Evolutionary conservation across 2,329 filamentous ascomycete genomes (phyloP).

Genomic region (Xylaria sp.): DNA sequence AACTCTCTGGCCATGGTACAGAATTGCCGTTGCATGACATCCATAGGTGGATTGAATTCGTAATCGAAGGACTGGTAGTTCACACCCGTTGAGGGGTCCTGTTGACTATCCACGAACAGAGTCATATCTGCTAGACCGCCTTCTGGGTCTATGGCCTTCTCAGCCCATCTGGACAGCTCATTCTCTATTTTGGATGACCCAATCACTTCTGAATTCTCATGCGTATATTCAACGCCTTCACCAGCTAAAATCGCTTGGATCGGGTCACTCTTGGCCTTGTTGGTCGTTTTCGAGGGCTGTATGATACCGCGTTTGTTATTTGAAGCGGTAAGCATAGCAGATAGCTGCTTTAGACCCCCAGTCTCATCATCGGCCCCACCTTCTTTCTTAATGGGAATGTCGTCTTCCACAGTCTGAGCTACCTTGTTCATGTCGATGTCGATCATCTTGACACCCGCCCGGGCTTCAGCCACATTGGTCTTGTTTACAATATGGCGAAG

Average conservation of each 20-base stretch:
- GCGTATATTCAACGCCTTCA: constrained; percentile 92
- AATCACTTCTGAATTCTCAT: constrained; percentile 95
- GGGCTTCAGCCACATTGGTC: constrained; percentile 94
- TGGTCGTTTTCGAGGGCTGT: constrained; percentile 49
- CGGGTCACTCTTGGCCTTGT: constrained; percentile 70
- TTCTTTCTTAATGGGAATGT: constrained; percentile 59
- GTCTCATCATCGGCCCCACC: constrained; percentile 66
- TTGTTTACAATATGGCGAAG: constrained; percentile 98
- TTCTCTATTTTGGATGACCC: constrained; percentile 93
- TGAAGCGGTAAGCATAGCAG: constrained; percentile 62
- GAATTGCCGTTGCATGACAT: constrained; percentile 83
- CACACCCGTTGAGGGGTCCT: constrained; percentile 48
- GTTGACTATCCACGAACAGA: constrained; percentile 67
- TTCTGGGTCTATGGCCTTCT: constrained; percentile 61
- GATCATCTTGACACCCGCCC: constrained; percentile 82
- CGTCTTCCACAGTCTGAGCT: constrained; percentile 61
- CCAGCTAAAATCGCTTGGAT: constrained; percentile 88
- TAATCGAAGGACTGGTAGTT: constrained; percentile 50
- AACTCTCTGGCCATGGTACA: constrained; percentile 87
- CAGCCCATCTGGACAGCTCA: constrained; percentile 79
- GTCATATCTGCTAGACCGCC: constrained; percentile 62
- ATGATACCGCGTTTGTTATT: constrained; percentile 57
- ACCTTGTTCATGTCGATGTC: constrained; percentile 76
- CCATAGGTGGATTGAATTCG: constrained; percentile 76
- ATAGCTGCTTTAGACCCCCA: constrained; percentile 77